Percentiles rank a stretch among this genome's conserved stretches.
phyloP scores from a whole-genome alignment of 306 rosid genomes.

The Fragaria nilgerrensis region DNA sequence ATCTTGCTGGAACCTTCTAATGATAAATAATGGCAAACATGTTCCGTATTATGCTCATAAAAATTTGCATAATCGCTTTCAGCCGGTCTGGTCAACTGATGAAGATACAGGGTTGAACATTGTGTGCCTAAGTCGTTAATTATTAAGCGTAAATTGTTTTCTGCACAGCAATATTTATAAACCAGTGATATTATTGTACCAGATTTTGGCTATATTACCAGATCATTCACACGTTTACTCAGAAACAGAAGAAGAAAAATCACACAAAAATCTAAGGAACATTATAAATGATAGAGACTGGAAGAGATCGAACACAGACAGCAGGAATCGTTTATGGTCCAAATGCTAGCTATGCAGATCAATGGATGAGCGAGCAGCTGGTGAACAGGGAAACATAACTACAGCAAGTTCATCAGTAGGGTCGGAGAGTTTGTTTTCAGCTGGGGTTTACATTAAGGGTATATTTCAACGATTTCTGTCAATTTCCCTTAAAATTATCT shows the following conservation, averaged over 20 bases:
- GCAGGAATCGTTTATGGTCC: conserved; percentile 29
- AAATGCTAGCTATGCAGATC: not conserved
- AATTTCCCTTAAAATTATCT: not conserved
- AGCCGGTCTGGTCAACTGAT: not conserved
- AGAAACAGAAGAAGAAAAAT: not conserved
- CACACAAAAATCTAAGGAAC: not conserved
- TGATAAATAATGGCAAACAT: not conserved
- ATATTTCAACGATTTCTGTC: conserved; percentile 18
- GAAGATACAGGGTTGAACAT: not conserved
- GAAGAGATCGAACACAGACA: conserved; percentile 15
- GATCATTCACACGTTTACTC: not conserved
- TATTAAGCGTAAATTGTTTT: too few relatives aligned
- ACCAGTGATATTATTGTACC: conserved; percentile 1
- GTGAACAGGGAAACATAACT: conserved; percentile 29
- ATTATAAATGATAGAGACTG: conserved; percentile 26
- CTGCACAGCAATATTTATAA: not conserved
- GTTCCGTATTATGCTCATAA: not conserved
- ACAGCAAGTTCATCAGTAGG: conserved; percentile 27
- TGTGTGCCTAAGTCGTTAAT: not conserved
- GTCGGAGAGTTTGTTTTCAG: conserved; percentile 25
- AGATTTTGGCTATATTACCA: conserved; percentile 5
- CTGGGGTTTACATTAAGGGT: conserved; percentile 27
- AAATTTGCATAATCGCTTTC: not conserved
- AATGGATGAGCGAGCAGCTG: conserved; percentile 18
- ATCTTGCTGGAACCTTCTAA: not conserved